These are phyloP conservation scores for Phialophora macrospora DNA, from an alignment of 2,329 filamentous ascomycete species.

Conservation along the genomic window DNA sequence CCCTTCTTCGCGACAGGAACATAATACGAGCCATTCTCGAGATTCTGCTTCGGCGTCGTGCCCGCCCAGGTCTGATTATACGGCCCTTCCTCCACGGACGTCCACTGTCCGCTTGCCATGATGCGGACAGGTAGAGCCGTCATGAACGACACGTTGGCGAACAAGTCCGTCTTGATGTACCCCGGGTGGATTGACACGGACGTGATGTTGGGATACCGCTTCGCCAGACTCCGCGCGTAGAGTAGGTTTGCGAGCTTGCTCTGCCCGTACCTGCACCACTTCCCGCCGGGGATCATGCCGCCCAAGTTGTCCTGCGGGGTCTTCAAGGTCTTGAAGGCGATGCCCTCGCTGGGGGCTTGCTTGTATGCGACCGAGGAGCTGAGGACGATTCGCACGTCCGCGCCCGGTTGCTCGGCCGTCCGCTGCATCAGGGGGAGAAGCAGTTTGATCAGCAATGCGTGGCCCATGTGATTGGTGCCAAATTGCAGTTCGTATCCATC, in stretches of 20 bases:
- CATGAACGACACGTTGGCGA: conserved; percentile 55
- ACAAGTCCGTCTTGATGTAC: conserved; percentile 53
- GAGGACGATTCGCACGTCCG: conserved; percentile 47
- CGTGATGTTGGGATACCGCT: conserved; percentile 53
- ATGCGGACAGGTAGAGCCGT: conserved; percentile 10
- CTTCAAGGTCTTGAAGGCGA: conserved; percentile 36
- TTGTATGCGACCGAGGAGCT: conserved; percentile 47
- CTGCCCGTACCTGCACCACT: conserved; percentile 51
- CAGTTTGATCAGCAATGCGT: conserved; percentile 52
- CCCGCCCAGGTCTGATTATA: conserved; percentile 53
- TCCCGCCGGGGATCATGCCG: conserved; percentile 13
- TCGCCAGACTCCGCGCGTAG: conserved; percentile 50
- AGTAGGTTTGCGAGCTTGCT: conserved; percentile 59
- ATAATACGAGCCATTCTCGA: conserved; percentile 51
- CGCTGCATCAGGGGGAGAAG: conserved; percentile 49
- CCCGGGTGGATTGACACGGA: conserved; percentile 56
- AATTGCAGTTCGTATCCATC: conserved; percentile 53
- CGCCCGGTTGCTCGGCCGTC: conserved; percentile 42
- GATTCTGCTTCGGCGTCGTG: conserved; percentile 39
- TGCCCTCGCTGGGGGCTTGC: conserved; percentile 41
- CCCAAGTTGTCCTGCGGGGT: conserved; percentile 15
- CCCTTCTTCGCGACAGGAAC: conserved; percentile 47
- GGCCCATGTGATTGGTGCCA: conserved; percentile 54
- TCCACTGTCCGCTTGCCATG: conserved; percentile 15
- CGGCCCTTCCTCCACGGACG: conserved; percentile 46